A percentile compares a stretch with the other conserved stretches of the same genome.
Conservation (phyloP, 805 yeast species). For the Lipomyces sp. region DNA sequence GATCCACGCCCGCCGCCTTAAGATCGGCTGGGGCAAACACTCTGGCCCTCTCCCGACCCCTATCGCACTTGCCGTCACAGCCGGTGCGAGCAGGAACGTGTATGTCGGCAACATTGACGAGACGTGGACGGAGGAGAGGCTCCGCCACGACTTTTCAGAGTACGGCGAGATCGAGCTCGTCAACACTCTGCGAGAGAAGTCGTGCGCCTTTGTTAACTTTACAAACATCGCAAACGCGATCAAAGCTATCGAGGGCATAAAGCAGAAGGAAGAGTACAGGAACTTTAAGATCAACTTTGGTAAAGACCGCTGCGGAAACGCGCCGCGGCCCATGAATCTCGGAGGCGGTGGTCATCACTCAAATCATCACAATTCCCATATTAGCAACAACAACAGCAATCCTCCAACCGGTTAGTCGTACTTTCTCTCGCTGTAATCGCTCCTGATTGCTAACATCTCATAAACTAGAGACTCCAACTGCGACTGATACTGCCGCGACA, state of each 20-base stretch:
- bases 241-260: conserved; percentile 86
- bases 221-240: conserved; percentile 89
- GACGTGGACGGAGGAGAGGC: conserved; percentile 48
- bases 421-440: neutral
- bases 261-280: conserved; percentile 59
- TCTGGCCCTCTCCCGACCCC: conserved; percentile 89
- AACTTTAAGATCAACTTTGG: conserved; percentile 84
- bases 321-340: conserved; percentile 53
- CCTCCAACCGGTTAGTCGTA: neutral
- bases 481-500: too few relatives aligned
- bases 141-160: conserved; percentile 69
- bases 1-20: conserved; percentile 79
- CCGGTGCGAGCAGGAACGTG: conserved; percentile 91
- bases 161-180: conserved; percentile 96
- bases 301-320: conserved; percentile 91
- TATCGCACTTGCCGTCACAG: conserved; percentile 80
- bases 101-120: conserved; percentile 72
- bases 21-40: conserved; percentile 98
- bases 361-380: neutral
- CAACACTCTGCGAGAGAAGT: conserved; percentile 75
- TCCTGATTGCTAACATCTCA: too few relatives aligned
- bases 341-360: neutral
- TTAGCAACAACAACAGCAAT: neutral
- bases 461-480: too few relatives aligned
- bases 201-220: conserved; percentile 88